Conservation (phyloP, 176 grass and related monocot genomes). For the Phragmites australis region DNA sequence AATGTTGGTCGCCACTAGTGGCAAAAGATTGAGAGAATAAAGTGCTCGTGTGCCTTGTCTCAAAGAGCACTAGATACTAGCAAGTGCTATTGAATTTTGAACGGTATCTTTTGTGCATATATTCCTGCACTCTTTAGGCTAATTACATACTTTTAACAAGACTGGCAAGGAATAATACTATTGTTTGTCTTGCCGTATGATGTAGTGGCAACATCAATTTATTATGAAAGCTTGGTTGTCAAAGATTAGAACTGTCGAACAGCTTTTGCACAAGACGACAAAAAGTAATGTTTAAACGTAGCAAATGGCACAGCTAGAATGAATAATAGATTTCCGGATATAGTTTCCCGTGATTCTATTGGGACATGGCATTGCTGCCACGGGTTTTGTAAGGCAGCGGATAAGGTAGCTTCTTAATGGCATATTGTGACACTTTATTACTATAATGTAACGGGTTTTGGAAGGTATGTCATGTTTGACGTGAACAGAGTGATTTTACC, state of each 20-base stretch:
- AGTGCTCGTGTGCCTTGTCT: conserved; percentile 21
- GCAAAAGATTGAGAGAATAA: conserved; percentile 45
- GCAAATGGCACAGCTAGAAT: background rate
- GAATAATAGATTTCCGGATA: background rate
- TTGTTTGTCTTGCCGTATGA: conserved; percentile 4
- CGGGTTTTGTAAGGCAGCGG: conserved; percentile 9
- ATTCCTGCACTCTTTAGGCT: background rate
- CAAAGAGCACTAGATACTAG: conserved; percentile 16
- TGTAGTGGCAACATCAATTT: background rate
- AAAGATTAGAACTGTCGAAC: background rate
- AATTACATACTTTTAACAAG: background rate
- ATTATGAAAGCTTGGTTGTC: background rate
- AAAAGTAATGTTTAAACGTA: background rate
- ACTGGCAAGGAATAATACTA: background rate
- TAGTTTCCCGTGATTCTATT: background rate
- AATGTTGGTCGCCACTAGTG: conserved; percentile 22
- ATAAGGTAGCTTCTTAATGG: background rate
- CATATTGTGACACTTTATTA: background rate
- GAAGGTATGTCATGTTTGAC: background rate
- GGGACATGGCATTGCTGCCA: background rate
- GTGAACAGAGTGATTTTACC: background rate
- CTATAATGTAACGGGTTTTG: background rate
- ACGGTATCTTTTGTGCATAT: conserved; percentile 8
- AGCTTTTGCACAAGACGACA: conserved; percentile 30
- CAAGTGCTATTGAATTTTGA: background rate